A percentile compares a stretch with the other conserved stretches of the same genome.
These are phyloP conservation scores for Scheffersomyces quercinus DNA, from an alignment of 1,139 yeast species.

Conservation along the genomic window DNA sequence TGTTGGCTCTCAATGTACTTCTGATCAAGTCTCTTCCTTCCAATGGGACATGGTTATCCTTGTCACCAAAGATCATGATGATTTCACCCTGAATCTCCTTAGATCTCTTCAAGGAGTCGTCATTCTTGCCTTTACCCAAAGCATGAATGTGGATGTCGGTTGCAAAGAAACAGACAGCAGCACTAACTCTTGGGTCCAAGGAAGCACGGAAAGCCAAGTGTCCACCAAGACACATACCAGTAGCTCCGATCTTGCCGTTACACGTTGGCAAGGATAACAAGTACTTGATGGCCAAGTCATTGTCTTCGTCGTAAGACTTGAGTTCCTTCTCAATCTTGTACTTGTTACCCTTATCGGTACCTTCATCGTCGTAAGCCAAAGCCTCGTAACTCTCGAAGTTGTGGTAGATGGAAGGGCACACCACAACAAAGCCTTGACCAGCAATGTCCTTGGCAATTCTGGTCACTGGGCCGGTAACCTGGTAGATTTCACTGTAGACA, in stretches of 20 bases:
- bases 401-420: conserved; percentile 78
- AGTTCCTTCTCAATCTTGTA: conserved; percentile 69
- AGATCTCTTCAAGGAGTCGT: conserved; percentile 62
- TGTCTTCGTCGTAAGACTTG: conserved; percentile 77
- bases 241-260: conserved; percentile 74
- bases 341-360: conserved; percentile 73
- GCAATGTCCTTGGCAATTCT: conserved; percentile 79
- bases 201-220: conserved; percentile 77
- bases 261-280: conserved; percentile 59
- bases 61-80: conserved; percentile 72
- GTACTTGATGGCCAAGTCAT: conserved; percentile 62
- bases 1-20: conserved; percentile 55
- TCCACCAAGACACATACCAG: conserved; percentile 89
- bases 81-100: conserved; percentile 59
- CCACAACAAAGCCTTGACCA: conserved; percentile 76
- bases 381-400: conserved; percentile 67
- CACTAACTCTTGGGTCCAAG: conserved; percentile 62
- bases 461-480: conserved; percentile 77
- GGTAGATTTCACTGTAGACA: conserved; percentile 80
- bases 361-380: conserved; percentile 67
- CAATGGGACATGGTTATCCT: conserved; percentile 79
- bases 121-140: conserved; percentile 62
- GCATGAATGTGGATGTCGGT: conserved; percentile 74
- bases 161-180: conserved; percentile 77
- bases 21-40: conserved; percentile 77